Evolutionary conservation across 306 rosid genomes (phyloP).

Genomic region (Vachellia pachyceras): DNA sequence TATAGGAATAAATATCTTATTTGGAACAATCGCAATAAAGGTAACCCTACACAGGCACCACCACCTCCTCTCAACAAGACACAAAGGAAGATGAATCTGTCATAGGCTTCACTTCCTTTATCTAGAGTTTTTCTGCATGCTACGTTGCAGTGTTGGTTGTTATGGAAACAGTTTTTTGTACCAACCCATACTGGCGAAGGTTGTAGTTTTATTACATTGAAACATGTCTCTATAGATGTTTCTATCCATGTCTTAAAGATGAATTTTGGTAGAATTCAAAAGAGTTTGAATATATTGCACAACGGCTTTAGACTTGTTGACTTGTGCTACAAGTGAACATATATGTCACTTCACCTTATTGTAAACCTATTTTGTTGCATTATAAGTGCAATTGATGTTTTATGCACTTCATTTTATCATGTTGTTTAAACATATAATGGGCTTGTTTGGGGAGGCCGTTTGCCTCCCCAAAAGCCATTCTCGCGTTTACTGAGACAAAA

Average conservation of each 20-base stretch:
- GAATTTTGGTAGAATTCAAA: too few relatives aligned
- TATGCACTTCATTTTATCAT: not conserved
- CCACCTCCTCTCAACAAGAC: not conserved
- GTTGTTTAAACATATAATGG: not conserved
- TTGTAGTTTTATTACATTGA: too few relatives aligned
- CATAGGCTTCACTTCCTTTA: not conserved
- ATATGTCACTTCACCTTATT: not conserved
- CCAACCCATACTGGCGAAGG: too few relatives aligned
- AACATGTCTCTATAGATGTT: too few relatives aligned
- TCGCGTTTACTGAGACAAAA: too few relatives aligned
- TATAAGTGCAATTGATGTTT: not conserved
- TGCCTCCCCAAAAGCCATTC: too few relatives aligned
- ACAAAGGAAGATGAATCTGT: not conserved
- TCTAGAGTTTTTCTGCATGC: slow-evolving; percentile 16
- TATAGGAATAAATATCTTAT: not conserved
- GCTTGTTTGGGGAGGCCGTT: too few relatives aligned
- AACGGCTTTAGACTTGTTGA: too few relatives aligned
- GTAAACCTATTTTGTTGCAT: not conserved
- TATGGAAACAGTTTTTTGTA: too few relatives aligned
- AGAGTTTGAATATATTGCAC: too few relatives aligned
- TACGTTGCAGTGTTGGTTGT: too few relatives aligned
- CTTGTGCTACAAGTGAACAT: not conserved
- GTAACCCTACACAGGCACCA: not conserved
- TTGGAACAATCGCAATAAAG: not conserved
- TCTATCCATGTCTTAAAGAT: too few relatives aligned